These are phyloP conservation scores for Rhododendron griersonianum DNA, from an alignment of 148 eudicot genomes.

Conservation along the genomic window DNA sequence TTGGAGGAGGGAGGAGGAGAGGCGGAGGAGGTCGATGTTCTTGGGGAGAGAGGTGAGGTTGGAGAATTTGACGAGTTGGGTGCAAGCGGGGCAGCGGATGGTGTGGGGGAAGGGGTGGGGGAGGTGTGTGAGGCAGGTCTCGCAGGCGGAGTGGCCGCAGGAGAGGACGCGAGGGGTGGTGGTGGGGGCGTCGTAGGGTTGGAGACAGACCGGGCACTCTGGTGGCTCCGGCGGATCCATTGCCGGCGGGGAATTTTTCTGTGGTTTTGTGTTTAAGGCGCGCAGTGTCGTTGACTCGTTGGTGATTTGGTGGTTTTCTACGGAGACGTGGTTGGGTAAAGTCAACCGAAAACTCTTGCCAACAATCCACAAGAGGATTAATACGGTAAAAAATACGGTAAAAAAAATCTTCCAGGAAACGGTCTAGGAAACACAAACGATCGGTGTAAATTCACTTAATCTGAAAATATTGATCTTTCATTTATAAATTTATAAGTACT, in stretches of 20 bases:
- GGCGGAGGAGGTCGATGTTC: slow-evolving; percentile 76
- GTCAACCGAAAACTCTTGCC: neutral
- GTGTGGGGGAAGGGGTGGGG: slow-evolving; percentile 43
- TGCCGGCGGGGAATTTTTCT: neutral
- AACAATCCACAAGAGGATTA: too few relatives aligned
- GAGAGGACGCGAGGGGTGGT: slow-evolving; percentile 69
- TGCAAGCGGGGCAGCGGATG: slow-evolving; percentile 71
- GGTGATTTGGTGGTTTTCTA: neutral
- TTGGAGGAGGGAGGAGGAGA: slow-evolving; percentile 34
- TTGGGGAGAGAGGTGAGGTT: slow-evolving; percentile 64
- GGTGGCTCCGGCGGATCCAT: slow-evolving; percentile 47
- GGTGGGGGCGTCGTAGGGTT: slow-evolving; percentile 40
- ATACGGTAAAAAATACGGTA: too few relatives aligned
- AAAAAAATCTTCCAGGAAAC: too few relatives aligned
- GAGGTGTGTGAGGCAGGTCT: slow-evolving; percentile 50
- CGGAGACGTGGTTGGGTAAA: neutral
- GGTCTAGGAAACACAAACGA: too few relatives aligned
- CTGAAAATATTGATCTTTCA: too few relatives aligned
- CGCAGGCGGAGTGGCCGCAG: slow-evolving; percentile 82
- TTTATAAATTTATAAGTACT: too few relatives aligned
- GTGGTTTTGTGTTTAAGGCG: neutral
- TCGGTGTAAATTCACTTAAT: too few relatives aligned
- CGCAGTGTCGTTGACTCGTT: neutral
- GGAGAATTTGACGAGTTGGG: slow-evolving; percentile 54
- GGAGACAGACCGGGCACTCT: slow-evolving; percentile 85